Percentiles rank a stretch among this genome's conserved stretches.
Conservation (phyloP, 2,329 filamentous ascomycete species). For the Hymenoscyphus infarciens region DNA sequence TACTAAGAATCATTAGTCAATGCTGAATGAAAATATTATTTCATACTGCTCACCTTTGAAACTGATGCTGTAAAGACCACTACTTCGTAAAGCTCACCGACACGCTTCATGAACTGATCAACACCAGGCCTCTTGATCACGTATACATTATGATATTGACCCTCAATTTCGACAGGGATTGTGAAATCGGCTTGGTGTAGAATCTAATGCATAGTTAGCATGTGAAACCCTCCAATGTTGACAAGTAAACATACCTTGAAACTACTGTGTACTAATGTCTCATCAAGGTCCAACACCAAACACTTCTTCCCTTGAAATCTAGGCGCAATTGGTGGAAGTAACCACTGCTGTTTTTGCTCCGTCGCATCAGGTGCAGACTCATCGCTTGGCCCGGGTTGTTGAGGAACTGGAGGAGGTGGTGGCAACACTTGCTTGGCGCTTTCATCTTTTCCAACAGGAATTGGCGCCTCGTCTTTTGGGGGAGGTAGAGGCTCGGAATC, state of each 20-base stretch:
- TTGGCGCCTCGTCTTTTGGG: slow-evolving; percentile 26
- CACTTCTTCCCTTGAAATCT: slow-evolving; percentile 88
- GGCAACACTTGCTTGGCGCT: slow-evolving; percentile 23
- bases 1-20: slow-evolving; percentile 55
- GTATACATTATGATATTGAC: slow-evolving; percentile 98
- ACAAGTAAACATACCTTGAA: slow-evolving; percentile 71
- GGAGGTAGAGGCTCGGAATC: slow-evolving; percentile 25
- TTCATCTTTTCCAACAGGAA: slow-evolving; percentile 25
- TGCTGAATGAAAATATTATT: slow-evolving; percentile 1
- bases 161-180: slow-evolving; percentile 97
- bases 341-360: slow-evolving; percentile 37
- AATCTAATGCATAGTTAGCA: slow-evolving; percentile 54
- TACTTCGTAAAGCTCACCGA: slow-evolving; percentile 96
- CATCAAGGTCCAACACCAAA: slow-evolving; percentile 89
- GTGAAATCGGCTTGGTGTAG: slow-evolving; percentile 98
- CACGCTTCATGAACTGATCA: slow-evolving; percentile 97
- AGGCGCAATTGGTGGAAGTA: slow-evolving; percentile 78
- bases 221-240: no score
- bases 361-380: slow-evolving; percentile 25
- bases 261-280: slow-evolving; percentile 96
- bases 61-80: slow-evolving; percentile 98
- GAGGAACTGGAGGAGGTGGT: slow-evolving; percentile 29
- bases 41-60: slow-evolving; percentile 68
- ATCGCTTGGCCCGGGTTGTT: slow-evolving; percentile 20
- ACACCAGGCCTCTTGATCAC: slow-evolving; percentile 99